These are phyloP conservation scores for Rhodotorula sp. DNA, from an alignment of 1,284 basidiomycete species.

Conservation along the genomic window DNA sequence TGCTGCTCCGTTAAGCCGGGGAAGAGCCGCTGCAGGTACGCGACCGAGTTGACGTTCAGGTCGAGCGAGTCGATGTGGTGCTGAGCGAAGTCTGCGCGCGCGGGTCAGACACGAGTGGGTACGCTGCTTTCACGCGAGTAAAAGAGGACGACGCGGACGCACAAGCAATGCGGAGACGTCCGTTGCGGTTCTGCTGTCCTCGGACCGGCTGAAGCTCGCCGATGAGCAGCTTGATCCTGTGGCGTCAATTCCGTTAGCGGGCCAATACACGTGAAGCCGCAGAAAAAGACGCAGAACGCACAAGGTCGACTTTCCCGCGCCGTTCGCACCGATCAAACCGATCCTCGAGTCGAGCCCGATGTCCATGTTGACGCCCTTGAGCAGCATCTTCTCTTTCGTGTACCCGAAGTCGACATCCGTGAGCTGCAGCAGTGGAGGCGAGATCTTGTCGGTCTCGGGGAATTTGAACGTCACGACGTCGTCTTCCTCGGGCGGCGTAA, in stretches of 20 bases:
- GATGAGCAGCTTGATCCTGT: constrained; percentile 72
- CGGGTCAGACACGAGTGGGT: not conserved
- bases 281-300: constrained; percentile 23
- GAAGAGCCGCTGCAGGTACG: constrained; percentile 85
- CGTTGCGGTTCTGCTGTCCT: constrained; percentile 86
- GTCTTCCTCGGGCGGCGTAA: constrained; percentile 63
- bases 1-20: constrained; percentile 96
- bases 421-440: constrained; percentile 92
- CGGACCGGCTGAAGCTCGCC: constrained; percentile 77
- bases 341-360: constrained; percentile 85
- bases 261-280: too few relatives aligned
- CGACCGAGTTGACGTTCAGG: constrained; percentile 80
- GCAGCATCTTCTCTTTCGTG: constrained; percentile 70
- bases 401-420: constrained; percentile 92
- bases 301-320: constrained; percentile 56
- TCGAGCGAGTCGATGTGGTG: constrained; percentile 95
- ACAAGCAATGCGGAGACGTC: constrained; percentile 74
- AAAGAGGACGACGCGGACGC: constrained; percentile 44
- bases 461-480: constrained; percentile 88
- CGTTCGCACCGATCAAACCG: constrained; percentile 77
- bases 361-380: constrained; percentile 83
- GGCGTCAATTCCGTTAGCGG: not conserved
- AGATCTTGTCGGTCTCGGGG: constrained; percentile 92
- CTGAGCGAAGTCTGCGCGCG: constrained; percentile 88
- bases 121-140: not conserved